Evolutionary conservation across 2,329 filamentous ascomycete species (phyloP), one percentile per base, ranked within the genome.

Genomic region (Aspergillus sp.): DNA sequence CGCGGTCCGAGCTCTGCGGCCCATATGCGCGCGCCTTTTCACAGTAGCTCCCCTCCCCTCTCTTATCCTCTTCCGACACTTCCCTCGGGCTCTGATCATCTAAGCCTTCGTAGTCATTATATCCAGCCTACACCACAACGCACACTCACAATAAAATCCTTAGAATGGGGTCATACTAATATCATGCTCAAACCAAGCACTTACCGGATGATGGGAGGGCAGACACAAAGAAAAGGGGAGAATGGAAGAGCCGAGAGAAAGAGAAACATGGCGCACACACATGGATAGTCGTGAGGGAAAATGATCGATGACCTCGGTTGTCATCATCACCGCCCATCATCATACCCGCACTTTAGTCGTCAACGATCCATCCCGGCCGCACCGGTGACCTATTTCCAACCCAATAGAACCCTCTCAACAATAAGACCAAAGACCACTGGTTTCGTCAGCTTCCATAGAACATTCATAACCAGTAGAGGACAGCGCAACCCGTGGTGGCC

Each of bases 381-480:
- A 30, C 38, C 36, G 30, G 32, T 25, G 39, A 36, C 36, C 36
- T 54, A 38, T 39, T 49, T 30, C 49, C 25, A 27, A n/a, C 19
- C 49, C n/a, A 52, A 52, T 38, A 52, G 49, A 52, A 52, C 49
- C 21, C 44, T n/a, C 21, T 27, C 44, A 25, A 15, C 23, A 19
- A 30, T 23, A 48, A 25, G 44, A n/a, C 19, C 8, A 23, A 27
- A 48, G 23, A 23, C 21, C 51, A 49, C 56, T 55, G 58, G 57
- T 62, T 57, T 61, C 57, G 62, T 63, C 60, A 62, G 64, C 58
- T 54, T 60, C 60, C 62, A 23, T 13, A 62, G 55, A 62, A 62
- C 6, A 62, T 62, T 49, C 49, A 58, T 53, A 41, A 42, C 42
- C 51, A 53, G 53, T 58, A 52, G 54, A 56, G 61, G 62, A 66